These are phyloP conservation scores for Dipodascus albidus DNA, from an alignment of 805 yeast species.

Conservation along the genomic window DNA sequence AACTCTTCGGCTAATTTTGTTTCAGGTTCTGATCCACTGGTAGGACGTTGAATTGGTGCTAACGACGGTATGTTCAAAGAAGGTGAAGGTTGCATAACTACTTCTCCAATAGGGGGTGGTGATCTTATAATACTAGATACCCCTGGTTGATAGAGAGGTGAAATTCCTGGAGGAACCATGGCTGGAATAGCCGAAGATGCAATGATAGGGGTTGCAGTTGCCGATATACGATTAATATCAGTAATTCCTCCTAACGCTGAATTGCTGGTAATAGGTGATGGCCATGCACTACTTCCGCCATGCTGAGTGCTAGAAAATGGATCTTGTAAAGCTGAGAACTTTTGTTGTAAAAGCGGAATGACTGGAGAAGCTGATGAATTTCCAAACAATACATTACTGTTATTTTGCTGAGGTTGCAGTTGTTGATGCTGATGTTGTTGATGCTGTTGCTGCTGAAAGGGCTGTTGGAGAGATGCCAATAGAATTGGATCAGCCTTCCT, in stretches of 20 bases:
- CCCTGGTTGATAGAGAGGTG: not conserved
- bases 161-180: not conserved
- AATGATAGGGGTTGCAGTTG: not conserved
- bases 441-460: slow-evolving; percentile 6
- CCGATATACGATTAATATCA: not conserved
- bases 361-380: slow-evolving; percentile 1
- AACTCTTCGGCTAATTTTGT: not conserved
- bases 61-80: not conserved
- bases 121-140: not conserved
- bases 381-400: not conserved
- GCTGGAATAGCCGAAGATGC: not conserved
- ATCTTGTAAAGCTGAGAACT: not conserved
- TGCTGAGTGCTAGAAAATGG: not conserved
- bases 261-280: not conserved
- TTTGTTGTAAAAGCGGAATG: slow-evolving; percentile 1
- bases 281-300: not conserved
- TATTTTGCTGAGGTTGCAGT: slow-evolving; percentile 4
- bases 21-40: not conserved
- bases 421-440: slow-evolving; percentile 7
- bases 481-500: not conserved
- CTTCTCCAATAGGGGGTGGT: not conserved
- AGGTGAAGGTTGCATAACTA: not conserved
- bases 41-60: not conserved
- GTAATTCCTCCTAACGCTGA: not conserved
- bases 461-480: slow-evolving; percentile 4